These are phyloP conservation scores for Juncus inflexus DNA, from an alignment of 176 grass and related monocot species.

Conservation along the genomic window DNA sequence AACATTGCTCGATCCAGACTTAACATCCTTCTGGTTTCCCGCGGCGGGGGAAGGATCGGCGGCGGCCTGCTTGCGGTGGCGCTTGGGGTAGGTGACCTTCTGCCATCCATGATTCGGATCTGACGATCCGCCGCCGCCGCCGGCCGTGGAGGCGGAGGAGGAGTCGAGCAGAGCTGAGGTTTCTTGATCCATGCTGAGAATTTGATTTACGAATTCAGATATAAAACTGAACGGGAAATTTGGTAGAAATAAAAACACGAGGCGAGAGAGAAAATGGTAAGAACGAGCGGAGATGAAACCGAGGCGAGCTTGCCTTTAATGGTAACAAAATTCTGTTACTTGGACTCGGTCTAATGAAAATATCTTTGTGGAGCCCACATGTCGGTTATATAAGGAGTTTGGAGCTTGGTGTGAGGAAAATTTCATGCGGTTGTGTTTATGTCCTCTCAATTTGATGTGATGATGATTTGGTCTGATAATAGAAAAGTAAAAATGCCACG, in stretches of 20 bases:
- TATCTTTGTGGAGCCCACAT: background rate
- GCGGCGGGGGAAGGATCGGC: slow-evolving; percentile 14
- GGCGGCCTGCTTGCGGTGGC: slow-evolving; percentile 55
- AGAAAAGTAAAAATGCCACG: slow-evolving; percentile 5
- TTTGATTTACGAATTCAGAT: background rate
- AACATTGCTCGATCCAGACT: slow-evolving; percentile 26
- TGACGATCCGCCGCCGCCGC: slow-evolving; percentile 14
- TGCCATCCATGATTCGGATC: slow-evolving; percentile 77
- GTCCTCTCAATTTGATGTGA: background rate
- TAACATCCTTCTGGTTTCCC: slow-evolving; percentile 28
- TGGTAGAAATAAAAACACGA: slow-evolving; percentile 19
- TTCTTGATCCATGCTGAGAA: slow-evolving; percentile 62
- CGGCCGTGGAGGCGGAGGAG: slow-evolving; percentile 17
- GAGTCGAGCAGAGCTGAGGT: slow-evolving; percentile 33
- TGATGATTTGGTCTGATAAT: background rate
- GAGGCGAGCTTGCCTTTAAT: slow-evolving; percentile 4
- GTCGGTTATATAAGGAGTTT: too few relatives aligned
- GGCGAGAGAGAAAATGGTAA: slow-evolving; percentile 19
- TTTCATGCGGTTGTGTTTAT: too few relatives aligned
- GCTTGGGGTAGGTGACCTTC: slow-evolving; percentile 87
- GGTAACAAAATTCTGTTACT: background rate
- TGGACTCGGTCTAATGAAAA: background rate
- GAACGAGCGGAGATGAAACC: background rate
- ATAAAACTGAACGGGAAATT: background rate
- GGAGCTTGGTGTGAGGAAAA: background rate